Base-by-base conservation (phyloP, 768 basidiomycete genomes). In the Macrolepiota albuminosa region DNA sequence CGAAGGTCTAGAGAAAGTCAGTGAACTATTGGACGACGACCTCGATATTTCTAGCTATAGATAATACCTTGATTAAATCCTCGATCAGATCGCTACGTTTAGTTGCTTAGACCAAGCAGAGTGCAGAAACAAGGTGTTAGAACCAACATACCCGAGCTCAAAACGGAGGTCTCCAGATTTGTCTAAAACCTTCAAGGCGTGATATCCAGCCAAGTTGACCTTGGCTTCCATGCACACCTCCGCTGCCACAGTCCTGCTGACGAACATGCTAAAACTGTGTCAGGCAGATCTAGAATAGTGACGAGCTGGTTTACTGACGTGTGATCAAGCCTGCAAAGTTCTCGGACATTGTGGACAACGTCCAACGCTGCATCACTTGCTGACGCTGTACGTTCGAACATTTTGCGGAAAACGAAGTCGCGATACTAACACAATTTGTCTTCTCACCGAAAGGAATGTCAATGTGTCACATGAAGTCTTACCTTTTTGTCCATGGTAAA, bases 381-480 rank as follows among this genome's bases (percentile, higher is more conserved):
- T 26, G 69, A 65, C 2, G 78, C 64, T 18, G 79, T 77, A 62
- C 84, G 82, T 70, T 90, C 88, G 63, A 91, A 91, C 83, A 91
- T 91, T 70, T 90, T 90, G 50, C 90, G 86, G 69, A 92, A 91
- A n/a, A 92, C 85, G 66, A 91, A 92, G 68, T 91, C 85, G 49
- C 89, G 88, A 70, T 91, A 89, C 88, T 91, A 9, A 56, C 21
- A 54, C 36, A 54, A 24, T 36, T 33, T 24, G 54, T 11, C 26
- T 29, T 7, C 31, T 6, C 34, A n/a, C 53, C n/a, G 21, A 31
- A 37, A 56, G 31, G 24, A 16, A 43, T 31, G 14, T 21, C 2
- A 18, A 34, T 29, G 9, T 26, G 10, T 9, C 7, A 3, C 9
- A 31, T 40, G 16, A 26, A 14, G 24, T 21, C 70, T 58, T 71